Conservation (phyloP, 306 rosid genomes). For the Casuarina glauca region DNA sequence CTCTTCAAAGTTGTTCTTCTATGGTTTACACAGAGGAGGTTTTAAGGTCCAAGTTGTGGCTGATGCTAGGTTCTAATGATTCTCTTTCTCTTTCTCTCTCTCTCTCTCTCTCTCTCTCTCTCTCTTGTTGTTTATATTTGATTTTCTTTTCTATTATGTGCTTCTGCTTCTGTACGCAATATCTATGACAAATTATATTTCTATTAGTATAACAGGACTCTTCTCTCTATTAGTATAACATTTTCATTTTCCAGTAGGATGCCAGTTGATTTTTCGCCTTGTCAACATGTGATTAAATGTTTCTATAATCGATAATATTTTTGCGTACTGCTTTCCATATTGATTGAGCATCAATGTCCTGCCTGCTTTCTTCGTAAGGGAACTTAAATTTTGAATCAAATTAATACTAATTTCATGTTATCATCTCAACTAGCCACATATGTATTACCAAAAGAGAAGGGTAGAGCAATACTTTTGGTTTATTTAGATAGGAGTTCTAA, state of each 20-base stretch:
- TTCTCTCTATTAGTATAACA: background rate
- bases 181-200: background rate
- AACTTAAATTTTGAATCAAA: background rate
- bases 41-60: constrained; percentile 84
- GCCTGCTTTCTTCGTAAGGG: background rate
- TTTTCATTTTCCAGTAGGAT: too few relatives aligned
- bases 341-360: background rate
- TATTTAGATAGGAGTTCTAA: background rate
- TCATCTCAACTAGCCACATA: background rate
- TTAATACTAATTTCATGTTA: background rate
- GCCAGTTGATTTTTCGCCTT: background rate
- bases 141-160: background rate
- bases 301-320: background rate
- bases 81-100: background rate
- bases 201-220: background rate
- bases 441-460: background rate
- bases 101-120: background rate
- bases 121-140: background rate
- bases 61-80: constrained; percentile 59
- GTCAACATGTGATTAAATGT: background rate
- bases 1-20: constrained; percentile 68
- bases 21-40: constrained; percentile 65
- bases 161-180: too few relatives aligned
- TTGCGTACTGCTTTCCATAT: background rate
- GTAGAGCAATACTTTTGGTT: background rate